Conservation (phyloP, 306 rosid species). For the Medicago ruthenica region DNA sequence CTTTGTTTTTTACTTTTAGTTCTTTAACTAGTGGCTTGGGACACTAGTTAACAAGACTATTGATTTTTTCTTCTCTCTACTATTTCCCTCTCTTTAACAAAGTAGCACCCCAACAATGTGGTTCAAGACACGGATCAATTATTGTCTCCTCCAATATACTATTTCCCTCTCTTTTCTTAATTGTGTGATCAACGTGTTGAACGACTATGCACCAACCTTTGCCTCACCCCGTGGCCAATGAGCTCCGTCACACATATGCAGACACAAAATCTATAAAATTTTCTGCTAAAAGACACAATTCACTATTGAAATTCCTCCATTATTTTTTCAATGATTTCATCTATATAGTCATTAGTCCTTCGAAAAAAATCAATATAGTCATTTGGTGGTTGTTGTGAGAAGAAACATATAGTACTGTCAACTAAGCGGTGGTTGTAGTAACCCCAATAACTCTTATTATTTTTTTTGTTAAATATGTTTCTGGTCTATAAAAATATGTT, state of each 20-base stretch:
- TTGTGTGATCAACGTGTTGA: constrained; percentile 65
- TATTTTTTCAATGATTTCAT: constrained; percentile 12
- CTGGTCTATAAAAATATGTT: no score
- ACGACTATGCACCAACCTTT: constrained; percentile 71
- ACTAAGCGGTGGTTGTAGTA: constrained; percentile 57
- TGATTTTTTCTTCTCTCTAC: no score
- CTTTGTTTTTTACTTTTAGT: no score
- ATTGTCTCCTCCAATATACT: no score
- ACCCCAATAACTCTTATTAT: constrained; percentile 48
- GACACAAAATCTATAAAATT: not conserved
- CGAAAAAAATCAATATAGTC: constrained; percentile 25
- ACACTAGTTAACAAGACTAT: no score
- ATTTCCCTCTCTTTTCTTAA: no score
- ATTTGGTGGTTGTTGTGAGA: constrained; percentile 64
- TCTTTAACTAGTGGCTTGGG: no score
- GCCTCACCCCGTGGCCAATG: constrained; percentile 47
- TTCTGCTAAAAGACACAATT: not conserved
- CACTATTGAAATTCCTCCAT: constrained; percentile 28
- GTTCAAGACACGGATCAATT: no score
- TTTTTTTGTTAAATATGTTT: no score
- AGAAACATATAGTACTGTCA: constrained; percentile 45
- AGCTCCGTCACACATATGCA: constrained; percentile 1
- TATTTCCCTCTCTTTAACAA: no score
- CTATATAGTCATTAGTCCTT: constrained; percentile 35
- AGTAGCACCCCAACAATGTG: no score